phyloP scores from a whole-genome alignment of 306 rosid genomes.

The Parietaria judaica region DNA sequence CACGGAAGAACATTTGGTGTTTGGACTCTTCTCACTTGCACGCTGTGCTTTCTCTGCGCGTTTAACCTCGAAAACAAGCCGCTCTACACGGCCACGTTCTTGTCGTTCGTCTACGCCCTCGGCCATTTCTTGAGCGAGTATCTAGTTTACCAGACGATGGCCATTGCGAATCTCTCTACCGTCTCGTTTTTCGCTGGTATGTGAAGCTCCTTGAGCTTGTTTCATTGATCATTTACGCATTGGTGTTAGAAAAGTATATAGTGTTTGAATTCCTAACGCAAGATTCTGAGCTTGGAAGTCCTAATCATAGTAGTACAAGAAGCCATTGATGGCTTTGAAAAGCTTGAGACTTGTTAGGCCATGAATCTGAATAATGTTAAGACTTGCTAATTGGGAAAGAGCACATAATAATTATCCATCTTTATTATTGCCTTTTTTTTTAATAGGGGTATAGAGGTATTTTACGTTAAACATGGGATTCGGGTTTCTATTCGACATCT shows the following conservation, averaged over 20 bases:
- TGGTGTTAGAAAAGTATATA: background rate
- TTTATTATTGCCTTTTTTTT: no score
- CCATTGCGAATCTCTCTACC: slow-evolving; percentile 57
- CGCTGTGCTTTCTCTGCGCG: slow-evolving; percentile 87
- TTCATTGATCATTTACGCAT: slow-evolving; percentile 8
- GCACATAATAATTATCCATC: no score
- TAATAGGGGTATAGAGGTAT: no score
- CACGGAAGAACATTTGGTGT: slow-evolving; percentile 95
- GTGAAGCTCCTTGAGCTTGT: slow-evolving; percentile 6
- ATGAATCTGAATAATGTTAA: no score
- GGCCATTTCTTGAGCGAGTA: slow-evolving; percentile 83
- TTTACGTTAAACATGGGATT: no score
- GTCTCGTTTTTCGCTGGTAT: slow-evolving; percentile 88
- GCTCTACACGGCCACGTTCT: slow-evolving; percentile 67
- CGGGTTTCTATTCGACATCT: no score
- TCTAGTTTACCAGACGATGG: slow-evolving; percentile 73
- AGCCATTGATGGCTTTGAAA: no score
- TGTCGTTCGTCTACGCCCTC: slow-evolving; percentile 81
- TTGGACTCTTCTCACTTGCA: slow-evolving; percentile 90
- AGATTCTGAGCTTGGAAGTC: no score
- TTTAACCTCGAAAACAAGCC: slow-evolving; percentile 90
- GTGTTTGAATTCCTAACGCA: no score
- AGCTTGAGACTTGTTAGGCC: no score
- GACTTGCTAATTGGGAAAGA: no score
- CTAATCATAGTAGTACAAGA: no score